phyloP scores from a whole-genome alignment of 805 yeast genomes.

The Tetrapisispora pingtungensis region DNA sequence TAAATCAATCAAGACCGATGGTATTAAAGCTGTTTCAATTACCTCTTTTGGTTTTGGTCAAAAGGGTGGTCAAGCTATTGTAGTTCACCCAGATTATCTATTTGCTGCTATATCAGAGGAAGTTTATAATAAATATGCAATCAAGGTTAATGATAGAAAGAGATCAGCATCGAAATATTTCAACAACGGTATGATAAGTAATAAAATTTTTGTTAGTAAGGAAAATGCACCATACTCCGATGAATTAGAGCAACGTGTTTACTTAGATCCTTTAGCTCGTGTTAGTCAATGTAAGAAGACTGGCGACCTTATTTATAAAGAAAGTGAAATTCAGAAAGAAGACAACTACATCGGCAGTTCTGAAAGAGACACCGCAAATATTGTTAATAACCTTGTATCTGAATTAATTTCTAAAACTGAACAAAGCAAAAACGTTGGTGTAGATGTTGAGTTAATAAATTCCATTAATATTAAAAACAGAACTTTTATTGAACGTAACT shows the following conservation, averaged over 20 bases:
- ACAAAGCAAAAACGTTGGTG: conserved; percentile 67
- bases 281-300: conserved; percentile 19
- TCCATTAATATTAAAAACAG: conserved; percentile 79
- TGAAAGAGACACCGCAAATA: conserved; percentile 47
- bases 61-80: conserved; percentile 95
- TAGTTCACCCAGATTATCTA: conserved; percentile 87
- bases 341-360: conserved; percentile 34
- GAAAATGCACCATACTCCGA: conserved; percentile 87
- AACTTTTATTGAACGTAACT: conserved; percentile 86
- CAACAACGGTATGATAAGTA: conserved; percentile 89
- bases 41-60: conserved; percentile 99
- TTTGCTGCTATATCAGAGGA: conserved; percentile 67
- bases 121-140: conserved; percentile 61
- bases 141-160: conserved; percentile 70
- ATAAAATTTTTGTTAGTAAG: conserved; percentile 87
- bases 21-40: conserved; percentile 92
- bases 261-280: conserved; percentile 87
- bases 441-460: conserved; percentile 85
- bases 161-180: conserved; percentile 85
- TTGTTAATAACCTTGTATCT: conserved; percentile 48
- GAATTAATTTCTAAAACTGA: conserved; percentile 24
- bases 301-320: conserved; percentile 38
- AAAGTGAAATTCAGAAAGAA: conserved; percentile 41
- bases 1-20: conserved; percentile 86
- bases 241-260: conserved; percentile 80